phyloP scores from a whole-genome alignment of 1,284 basidiomycete species.

The Ceraceosorus guamensis region DNA sequence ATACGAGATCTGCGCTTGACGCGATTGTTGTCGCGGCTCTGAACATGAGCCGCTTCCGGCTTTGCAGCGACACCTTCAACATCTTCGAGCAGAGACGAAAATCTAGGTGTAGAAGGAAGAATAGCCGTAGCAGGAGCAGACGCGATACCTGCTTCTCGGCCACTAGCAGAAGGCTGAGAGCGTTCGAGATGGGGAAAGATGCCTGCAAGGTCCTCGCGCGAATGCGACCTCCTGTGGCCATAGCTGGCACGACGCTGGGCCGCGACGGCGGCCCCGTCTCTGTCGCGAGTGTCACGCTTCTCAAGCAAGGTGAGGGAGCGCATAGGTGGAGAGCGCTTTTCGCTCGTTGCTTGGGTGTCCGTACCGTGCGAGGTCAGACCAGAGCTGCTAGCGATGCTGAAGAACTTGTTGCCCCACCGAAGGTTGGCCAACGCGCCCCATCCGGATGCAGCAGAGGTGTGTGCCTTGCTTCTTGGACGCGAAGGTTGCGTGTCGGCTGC shows the following conservation, averaged over 20 bases:
- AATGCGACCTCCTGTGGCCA: background rate
- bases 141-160: background rate
- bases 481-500: background rate
- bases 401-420: background rate
- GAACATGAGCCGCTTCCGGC: background rate
- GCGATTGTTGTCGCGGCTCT: background rate
- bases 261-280: background rate
- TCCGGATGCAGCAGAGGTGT: background rate
- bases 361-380: background rate
- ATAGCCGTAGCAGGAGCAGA: conserved; percentile 3
- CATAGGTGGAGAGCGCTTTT: background rate
- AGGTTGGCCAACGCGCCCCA: background rate
- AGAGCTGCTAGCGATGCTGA: background rate
- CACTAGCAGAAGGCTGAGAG: background rate
- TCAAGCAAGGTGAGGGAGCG: conserved; percentile 2
- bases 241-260: background rate
- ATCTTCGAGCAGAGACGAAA: background rate
- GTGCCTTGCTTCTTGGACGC: background rate
- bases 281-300: background rate
- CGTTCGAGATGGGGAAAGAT: background rate
- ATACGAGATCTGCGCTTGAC: background rate
- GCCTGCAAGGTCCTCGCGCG: background rate
- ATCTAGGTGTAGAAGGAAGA: background rate
- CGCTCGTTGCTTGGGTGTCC: background rate
- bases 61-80: background rate